Evolutionary conservation across 176 grass and related monocot genomes (phyloP).

Genomic region (Bothriochloa decipiens): DNA sequence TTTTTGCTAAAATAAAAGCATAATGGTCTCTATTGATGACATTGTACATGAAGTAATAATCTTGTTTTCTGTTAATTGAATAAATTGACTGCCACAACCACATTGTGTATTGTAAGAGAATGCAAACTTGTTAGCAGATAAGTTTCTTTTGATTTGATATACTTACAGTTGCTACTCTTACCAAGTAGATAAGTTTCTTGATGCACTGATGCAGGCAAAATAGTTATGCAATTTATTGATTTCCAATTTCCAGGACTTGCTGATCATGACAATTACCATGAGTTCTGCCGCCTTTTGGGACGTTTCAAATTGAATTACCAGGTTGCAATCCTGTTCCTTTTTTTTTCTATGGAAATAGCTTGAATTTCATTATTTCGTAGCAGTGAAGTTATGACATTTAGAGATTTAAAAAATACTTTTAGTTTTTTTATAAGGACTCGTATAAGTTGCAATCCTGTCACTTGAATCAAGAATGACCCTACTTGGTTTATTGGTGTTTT

Average conservation of each 20-base stretch:
- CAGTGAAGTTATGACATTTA: neutral
- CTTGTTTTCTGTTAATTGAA: neutral
- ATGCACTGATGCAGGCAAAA: neutral
- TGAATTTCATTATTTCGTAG: neutral
- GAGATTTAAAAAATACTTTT: neutral
- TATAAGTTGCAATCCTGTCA: slow-evolving; percentile 25
- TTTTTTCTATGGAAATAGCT: neutral
- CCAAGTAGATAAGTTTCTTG: slow-evolving; percentile 21
- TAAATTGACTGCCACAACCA: slow-evolving; percentile 8
- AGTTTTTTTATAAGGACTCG: neutral
- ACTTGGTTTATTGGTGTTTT: slow-evolving; percentile 33
- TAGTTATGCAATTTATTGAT: slow-evolving; percentile 32
- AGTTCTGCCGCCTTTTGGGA: slow-evolving; percentile 93
- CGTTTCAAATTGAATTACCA: slow-evolving; percentile 99
- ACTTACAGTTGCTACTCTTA: neutral
- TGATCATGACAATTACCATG: slow-evolving; percentile 99
- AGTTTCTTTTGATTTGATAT: slow-evolving; percentile 22
- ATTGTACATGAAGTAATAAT: slow-evolving; percentile 5
- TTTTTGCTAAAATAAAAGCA: slow-evolving; percentile 5
- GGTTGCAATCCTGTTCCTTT: slow-evolving; percentile 46
- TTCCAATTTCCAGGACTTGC: slow-evolving; percentile 71
- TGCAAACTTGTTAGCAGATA: slow-evolving; percentile 13
- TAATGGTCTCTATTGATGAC: neutral
- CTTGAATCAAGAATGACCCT: slow-evolving; percentile 29
- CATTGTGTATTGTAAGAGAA: slow-evolving; percentile 22